Base-by-base conservation (phyloP, 306 rosid genomes). In the Betula pendula region DNA sequence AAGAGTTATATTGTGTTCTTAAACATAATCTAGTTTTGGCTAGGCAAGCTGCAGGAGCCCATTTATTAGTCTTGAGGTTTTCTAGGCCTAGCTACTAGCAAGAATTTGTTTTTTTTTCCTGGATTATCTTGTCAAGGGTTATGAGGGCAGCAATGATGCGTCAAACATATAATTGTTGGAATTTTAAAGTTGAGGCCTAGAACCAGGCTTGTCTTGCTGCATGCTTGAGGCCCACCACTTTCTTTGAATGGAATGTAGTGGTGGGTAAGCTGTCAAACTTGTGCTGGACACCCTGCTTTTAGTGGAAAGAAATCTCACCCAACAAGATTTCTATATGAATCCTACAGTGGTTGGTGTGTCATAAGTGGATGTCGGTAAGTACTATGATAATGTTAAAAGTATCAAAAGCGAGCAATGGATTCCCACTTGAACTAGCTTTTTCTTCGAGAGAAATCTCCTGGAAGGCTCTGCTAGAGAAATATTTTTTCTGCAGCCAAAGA, bases 231-330 rank as follows among this genome's bases (percentile, higher is more conserved):
- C 68, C 87, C 80, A 55, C 82, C 79, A 71, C 56, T 42, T 81
- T 80, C 88, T 82, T 19, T 53, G 58, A 55, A 48, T 29, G 82
- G 93, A 4, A 82, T 40, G 73, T 40, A 55, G 52, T 75, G 68
- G 69, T 33, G 70, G 68, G 16, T 59, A 35, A 72, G 78, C 48
- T 76, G 82, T 50, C 68, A 68, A 8, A 55, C 67, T 47, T 8
- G 5, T 10, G 53, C 59, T 85, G 85, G 78, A 19, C 72, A 65
- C 72, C 75, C 74, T 87, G 84, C 85, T 67, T 75, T 55, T 85
- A 77, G 55, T 71, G 90, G 88, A 85, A 85, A 72, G 73, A 55
- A 58, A 71, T 71, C 77, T 77, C 73, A 11, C 31, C 31, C 25
- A 44, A 20, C 3, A 25, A 16, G 20, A 71, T 12, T 25, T 75